Percentiles rank a stretch among this genome's conserved stretches.
phyloP scores from a whole-genome alignment of 2,329 filamentous ascomycete species.

The Fusarium torreyae region DNA sequence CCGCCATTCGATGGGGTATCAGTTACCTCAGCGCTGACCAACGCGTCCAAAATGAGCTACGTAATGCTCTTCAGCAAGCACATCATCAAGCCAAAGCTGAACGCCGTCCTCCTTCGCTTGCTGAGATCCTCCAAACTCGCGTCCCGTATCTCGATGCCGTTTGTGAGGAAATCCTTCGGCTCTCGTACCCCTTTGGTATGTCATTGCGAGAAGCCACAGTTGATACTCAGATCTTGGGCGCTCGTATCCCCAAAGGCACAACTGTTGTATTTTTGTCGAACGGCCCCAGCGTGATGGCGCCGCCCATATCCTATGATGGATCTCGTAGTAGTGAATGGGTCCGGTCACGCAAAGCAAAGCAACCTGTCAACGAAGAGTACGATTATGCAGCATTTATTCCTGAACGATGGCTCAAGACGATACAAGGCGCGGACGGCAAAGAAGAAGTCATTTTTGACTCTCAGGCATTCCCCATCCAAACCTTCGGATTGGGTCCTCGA shows the following conservation, averaged over 20 bases:
- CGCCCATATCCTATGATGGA: conserved; percentile 16
- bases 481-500: conserved; percentile 55
- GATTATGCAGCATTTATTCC: conserved; percentile 22
- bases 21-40: conserved; percentile 31
- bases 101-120: conserved; percentile 11
- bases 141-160: conserved; percentile 34
- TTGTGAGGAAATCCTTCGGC: conserved; percentile 25
- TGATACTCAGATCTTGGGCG: conserved; percentile 29
- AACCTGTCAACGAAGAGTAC: background rate
- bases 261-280: conserved; percentile 33
- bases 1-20: conserved; percentile 27
- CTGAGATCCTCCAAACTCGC: conserved; percentile 27
- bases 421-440: background rate
- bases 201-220: conserved; percentile 17
- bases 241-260: conserved; percentile 31
- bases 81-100: conserved; percentile 9
- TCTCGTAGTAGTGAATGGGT: conserved; percentile 27
- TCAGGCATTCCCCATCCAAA: conserved; percentile 51
- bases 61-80: conserved; percentile 15
- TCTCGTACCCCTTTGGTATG: conserved; percentile 27
- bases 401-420: conserved; percentile 32
- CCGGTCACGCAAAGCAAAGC: background rate
- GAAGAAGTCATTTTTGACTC: conserved; percentile 47
- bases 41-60: conserved; percentile 14
- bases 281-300: conserved; percentile 15